phyloP scores from a whole-genome alignment of 495 filamentous ascomycete genomes.

The Oidiodendron maius region DNA sequence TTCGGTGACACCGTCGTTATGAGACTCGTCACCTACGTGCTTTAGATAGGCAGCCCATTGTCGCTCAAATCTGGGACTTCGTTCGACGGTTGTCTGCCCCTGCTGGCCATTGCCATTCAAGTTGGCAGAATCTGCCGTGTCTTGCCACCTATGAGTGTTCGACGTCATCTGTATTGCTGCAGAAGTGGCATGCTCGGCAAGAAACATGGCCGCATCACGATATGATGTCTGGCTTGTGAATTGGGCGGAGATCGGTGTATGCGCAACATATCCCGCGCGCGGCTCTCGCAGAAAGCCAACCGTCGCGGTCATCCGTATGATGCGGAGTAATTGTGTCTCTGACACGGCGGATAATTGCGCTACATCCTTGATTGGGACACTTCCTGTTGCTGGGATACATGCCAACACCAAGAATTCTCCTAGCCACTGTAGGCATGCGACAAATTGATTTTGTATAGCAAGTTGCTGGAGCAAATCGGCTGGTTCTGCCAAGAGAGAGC shows the following conservation, averaged over 20 bases:
- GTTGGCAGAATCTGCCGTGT: no score
- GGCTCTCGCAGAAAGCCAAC: slow-evolving; percentile 34
- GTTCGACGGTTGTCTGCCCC: slow-evolving; percentile 16
- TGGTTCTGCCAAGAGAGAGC: slow-evolving; percentile 1
- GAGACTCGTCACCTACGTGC: slow-evolving; percentile 16
- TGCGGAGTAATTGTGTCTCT: slow-evolving; percentile 27
- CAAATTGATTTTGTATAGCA: slow-evolving; percentile 27
- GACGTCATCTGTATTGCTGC: slow-evolving; percentile 31
- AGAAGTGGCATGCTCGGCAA: slow-evolving; percentile 26
- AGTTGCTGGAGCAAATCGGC: slow-evolving; percentile 17
- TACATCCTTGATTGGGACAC: slow-evolving; percentile 30
- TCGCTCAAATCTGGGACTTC: slow-evolving; percentile 24
- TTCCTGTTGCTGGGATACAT: slow-evolving; percentile 31
- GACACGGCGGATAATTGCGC: slow-evolving; percentile 30
- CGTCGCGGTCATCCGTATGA: slow-evolving; percentile 32
- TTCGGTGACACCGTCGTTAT: slow-evolving; percentile 21
- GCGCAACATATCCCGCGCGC: slow-evolving; percentile 27
- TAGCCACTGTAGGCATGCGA: slow-evolving; percentile 37
- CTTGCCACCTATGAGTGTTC: slow-evolving; percentile 26
- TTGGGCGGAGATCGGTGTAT: slow-evolving; percentile 29
- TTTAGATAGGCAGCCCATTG: slow-evolving; percentile 29
- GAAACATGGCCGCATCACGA: slow-evolving; percentile 34
- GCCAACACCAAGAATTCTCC: slow-evolving; percentile 38
- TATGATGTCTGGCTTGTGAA: slow-evolving; percentile 29
- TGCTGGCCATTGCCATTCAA: slow-evolving; percentile 3